Base-by-base conservation (phyloP, 345 rosid genomes). In the Euphorbia peplus region DNA sequence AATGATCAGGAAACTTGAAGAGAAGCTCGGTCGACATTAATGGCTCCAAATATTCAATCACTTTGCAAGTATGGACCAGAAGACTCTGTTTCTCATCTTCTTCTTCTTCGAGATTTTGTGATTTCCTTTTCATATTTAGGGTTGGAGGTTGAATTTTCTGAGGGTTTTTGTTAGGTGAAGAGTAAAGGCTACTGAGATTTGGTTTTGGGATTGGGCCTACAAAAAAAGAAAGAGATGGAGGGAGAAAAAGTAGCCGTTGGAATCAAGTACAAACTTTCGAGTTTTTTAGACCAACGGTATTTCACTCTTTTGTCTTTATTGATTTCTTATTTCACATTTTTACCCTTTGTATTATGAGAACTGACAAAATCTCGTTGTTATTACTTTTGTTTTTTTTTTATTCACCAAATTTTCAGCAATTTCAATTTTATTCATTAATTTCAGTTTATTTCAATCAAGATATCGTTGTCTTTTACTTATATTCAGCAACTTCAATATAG, bases 1-100 rank as follows among this genome's bases (percentile, higher is more conserved):
- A 85, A 79, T 76, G 82, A 67, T 92, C 95, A 4, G 96, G 93
- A 81, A 92, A 92, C 75, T 87, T 92, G 76, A 78, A 82, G 70
- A 90, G 95, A 47, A 92, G 92, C 62, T 90, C 93, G 52, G 63
- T 71, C 0, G 91, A 87, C 95, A 90, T 81, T 52, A 83, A 12
- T 32, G 98, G 95, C 61, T 70, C 83, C 76, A 90, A 78, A 70
- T 92, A 87, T 80, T 90, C 95, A 50, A 87, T 86, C 73, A 86
- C 95, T 79, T 85, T 88, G n/a, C 85, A 81, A 7, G 70, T 32
- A 21, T 82, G 26, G 1, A 73, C 46, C 18, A 80, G 60, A 2
- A 84, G 79, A 11, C 81, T 67, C 71, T 73, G 85, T 64, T 62
- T 71, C 21, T 16, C 62, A 21, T 61, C 50, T 41, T 87, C 88